A percentile compares a stretch with the other conserved stretches of the same genome.
These are phyloP conservation scores for Penicillium sp. DNA, from an alignment of 2,329 filamentous ascomycete species.

Conservation along the genomic window DNA sequence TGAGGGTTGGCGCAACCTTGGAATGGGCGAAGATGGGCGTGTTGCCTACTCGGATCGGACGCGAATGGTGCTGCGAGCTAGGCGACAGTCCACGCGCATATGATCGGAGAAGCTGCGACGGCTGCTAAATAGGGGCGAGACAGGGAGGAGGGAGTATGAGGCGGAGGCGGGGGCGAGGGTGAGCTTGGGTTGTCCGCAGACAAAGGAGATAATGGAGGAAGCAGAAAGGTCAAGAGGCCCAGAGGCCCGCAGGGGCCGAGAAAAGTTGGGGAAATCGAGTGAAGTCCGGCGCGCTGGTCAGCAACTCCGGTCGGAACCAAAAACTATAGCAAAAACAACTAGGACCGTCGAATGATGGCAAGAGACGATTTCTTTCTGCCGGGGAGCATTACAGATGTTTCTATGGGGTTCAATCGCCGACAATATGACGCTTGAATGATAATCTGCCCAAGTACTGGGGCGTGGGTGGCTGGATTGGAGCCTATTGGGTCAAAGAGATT, in stretches of 20 bases:
- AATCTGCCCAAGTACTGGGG: background rate
- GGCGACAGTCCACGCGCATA: conserved; percentile 15
- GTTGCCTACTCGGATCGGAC: conserved; percentile 7
- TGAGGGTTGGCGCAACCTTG: conserved; percentile 7
- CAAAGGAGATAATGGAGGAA: conserved; percentile 12
- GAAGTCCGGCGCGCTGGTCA: background rate
- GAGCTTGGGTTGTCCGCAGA: background rate
- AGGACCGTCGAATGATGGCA: too few relatives aligned
- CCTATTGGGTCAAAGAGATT: too few relatives aligned
- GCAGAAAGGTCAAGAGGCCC: too few relatives aligned
- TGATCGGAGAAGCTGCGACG: background rate
- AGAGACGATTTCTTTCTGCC: background rate
- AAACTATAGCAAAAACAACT: background rate
- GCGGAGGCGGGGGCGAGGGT: conserved; percentile 5
- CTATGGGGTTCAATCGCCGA: background rate
- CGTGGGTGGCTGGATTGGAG: background rate
- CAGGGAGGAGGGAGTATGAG: background rate
- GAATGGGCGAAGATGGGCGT: conserved; percentile 9
- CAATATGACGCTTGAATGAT: background rate
- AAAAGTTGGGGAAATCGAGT: conserved; percentile 22
- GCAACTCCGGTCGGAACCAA: background rate
- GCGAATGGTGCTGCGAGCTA: conserved; percentile 14
- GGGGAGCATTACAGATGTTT: background rate
- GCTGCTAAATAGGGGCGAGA: background rate
- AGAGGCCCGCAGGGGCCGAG: conserved; percentile 22